Evolutionary conservation across 441 rosid genomes (phyloP).

Genomic region (Adansonia rubrostipa): DNA sequence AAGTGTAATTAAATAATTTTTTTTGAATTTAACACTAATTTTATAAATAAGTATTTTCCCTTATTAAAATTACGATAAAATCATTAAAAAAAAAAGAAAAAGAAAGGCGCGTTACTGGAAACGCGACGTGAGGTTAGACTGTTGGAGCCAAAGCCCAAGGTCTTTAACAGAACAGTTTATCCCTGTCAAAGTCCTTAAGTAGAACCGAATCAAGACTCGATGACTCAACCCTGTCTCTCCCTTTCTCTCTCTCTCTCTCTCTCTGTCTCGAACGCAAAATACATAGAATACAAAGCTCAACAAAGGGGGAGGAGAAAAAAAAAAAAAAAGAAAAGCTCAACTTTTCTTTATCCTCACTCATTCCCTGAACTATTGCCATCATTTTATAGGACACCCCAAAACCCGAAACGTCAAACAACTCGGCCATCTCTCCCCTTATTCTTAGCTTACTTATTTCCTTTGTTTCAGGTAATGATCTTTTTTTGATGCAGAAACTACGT

Average conservation of each 20-base stretch:
- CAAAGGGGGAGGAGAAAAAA: too few relatives aligned
- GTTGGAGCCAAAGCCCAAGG: not conserved
- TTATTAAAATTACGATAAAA: too few relatives aligned
- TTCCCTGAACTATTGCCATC: slow-evolving; percentile 60
- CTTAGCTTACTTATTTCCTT: not conserved
- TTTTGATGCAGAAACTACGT: slow-evolving; percentile 6
- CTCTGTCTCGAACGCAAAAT: not conserved
- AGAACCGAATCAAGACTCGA: not conserved
- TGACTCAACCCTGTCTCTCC: not conserved
- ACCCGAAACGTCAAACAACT: slow-evolving; percentile 17
- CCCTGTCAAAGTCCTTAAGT: not conserved
- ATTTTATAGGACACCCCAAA: slow-evolving; percentile 44
- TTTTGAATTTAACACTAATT: too few relatives aligned
- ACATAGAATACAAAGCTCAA: slow-evolving; percentile 12
- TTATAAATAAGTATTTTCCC: too few relatives aligned
- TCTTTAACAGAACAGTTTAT: slow-evolving; percentile 18
- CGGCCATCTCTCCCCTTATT: slow-evolving; percentile 1
- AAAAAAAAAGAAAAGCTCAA: not conserved
- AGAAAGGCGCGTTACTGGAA: not conserved
- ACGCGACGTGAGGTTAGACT: not conserved
- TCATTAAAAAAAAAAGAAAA: not conserved
- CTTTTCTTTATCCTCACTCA: slow-evolving; percentile 54
- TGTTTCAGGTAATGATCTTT: not conserved
- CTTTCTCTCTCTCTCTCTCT: too few relatives aligned
- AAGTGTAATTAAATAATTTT: too few relatives aligned